Evolutionary conservation across 202 grass and related monocot genomes (phyloP).

Genomic region (Cymbopogon flexuosus): DNA sequence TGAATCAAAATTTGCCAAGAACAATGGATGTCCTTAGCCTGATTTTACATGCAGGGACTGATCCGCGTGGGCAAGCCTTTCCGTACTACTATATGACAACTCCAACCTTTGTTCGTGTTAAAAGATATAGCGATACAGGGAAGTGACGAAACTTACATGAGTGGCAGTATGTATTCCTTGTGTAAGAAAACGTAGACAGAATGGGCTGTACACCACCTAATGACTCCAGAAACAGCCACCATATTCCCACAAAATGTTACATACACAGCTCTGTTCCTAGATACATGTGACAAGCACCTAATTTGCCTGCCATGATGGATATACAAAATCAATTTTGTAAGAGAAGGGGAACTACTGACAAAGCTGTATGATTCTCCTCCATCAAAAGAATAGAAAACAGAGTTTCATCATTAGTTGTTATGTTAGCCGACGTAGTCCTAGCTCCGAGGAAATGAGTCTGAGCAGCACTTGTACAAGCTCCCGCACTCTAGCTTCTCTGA

Average conservation of each 20-base stretch:
- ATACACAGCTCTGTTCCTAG: constrained; percentile 37
- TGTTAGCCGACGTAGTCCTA: constrained; percentile 56
- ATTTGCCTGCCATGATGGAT: constrained; percentile 4
- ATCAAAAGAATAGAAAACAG: constrained; percentile 27
- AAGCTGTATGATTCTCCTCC: constrained; percentile 27
- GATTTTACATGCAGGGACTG: constrained; percentile 2
- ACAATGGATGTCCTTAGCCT: neutral
- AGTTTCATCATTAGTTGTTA: constrained; percentile 38
- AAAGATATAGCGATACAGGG: constrained; percentile 1
- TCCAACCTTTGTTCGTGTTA: constrained; percentile 2
- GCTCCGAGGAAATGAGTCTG: constrained; percentile 65
- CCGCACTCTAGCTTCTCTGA: constrained; percentile 79
- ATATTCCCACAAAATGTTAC: constrained; percentile 40
- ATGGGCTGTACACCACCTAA: constrained; percentile 22
- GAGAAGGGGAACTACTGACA: neutral
- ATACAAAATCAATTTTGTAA: constrained; percentile 32
- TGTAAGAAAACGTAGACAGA: constrained; percentile 17
- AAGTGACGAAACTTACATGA: constrained; percentile 12
- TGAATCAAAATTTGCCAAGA: neutral
- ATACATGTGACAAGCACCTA: constrained; percentile 26
- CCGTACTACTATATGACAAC: neutral
- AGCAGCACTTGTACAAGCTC: constrained; percentile 88
- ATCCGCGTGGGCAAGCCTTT: neutral
- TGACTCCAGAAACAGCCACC: constrained; percentile 22
- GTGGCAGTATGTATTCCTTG: neutral